phyloP scores from a whole-genome alignment of 2,329 filamentous ascomycete species.

The Diplodia corticola region DNA sequence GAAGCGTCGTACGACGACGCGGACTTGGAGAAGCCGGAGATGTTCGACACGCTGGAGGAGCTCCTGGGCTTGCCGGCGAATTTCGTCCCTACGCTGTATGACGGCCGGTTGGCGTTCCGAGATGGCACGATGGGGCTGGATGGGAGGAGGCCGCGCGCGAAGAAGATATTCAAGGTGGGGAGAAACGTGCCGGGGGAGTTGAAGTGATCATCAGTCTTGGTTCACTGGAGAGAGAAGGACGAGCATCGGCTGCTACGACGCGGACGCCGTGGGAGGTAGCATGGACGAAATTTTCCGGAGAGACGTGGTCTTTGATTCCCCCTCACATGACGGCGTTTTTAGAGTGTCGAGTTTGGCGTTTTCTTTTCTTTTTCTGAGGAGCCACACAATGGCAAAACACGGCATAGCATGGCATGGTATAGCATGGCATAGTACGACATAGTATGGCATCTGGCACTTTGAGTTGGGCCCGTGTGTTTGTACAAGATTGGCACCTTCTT shows the following conservation, averaged over 20 bases:
- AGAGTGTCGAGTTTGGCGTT: not conserved
- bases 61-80: conserved; percentile 31
- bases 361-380: not conserved
- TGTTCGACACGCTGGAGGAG: conserved; percentile 23
- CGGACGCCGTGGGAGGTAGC: not conserved
- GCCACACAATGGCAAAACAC: not conserved
- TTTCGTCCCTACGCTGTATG: conserved; percentile 31
- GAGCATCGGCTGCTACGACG: not conserved
- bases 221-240: not conserved
- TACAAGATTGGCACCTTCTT: not conserved
- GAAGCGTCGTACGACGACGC: not conserved
- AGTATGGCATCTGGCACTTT: not conserved
- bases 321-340: not conserved
- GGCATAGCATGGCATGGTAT: not conserved
- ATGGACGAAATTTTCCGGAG: not conserved
- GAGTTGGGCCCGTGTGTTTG: not conserved
- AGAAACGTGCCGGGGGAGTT: conserved; percentile 23
- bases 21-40: not conserved
- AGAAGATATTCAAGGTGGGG: conserved; percentile 21
- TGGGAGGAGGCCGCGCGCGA: conserved; percentile 19
- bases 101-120: conserved; percentile 33
- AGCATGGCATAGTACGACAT: not conserved
- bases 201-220: not conserved
- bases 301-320: not conserved
- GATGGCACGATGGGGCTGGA: conserved; percentile 31